Evolutionary conservation across 345 rosid genomes (phyloP).

Genomic region (Boechera stricta): DNA sequence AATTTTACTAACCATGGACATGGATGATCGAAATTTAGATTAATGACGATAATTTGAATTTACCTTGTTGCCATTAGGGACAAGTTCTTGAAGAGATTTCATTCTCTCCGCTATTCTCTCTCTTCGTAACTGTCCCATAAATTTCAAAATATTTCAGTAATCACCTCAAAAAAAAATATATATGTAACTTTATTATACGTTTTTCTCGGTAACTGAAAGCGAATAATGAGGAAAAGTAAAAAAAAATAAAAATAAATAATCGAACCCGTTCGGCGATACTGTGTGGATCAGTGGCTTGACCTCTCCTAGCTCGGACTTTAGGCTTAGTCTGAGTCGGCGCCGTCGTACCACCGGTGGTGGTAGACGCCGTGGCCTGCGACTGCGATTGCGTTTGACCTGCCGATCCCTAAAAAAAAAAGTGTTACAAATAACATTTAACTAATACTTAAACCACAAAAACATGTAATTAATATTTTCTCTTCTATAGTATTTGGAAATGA

Average conservation of each 20-base stretch:
- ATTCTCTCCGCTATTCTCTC: slow-evolving; percentile 98
- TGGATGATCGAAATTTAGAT: not conserved
- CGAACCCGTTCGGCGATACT: slow-evolving; percentile 95
- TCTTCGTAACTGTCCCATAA: slow-evolving; percentile 74
- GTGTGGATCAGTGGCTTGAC: slow-evolving; percentile 99
- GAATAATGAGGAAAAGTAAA: not conserved
- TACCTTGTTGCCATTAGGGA: slow-evolving; percentile 98
- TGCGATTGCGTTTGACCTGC: slow-evolving; percentile 51
- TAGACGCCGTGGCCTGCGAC: slow-evolving; percentile 52
- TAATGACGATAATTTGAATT: not conserved
- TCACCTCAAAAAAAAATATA: not conserved
- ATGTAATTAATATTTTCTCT: not conserved
- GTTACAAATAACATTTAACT: not conserved
- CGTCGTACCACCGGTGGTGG: slow-evolving; percentile 42
- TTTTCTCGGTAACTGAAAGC: slow-evolving; percentile 33
- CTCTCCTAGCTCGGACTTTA: slow-evolving; percentile 90
- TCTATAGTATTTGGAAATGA: not conserved
- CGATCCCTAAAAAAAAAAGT: slow-evolving; percentile 34
- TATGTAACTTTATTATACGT: not conserved
- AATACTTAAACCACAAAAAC: not conserved
- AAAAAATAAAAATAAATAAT: not conserved
- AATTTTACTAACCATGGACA: not conserved
- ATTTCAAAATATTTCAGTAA: slow-evolving; percentile 20
- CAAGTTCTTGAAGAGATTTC: slow-evolving; percentile 97
- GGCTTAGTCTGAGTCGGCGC: slow-evolving; percentile 66